Evolutionary conservation across 1,284 basidiomycete species (phyloP).

Genomic region (Ganoderma multipileum): DNA sequence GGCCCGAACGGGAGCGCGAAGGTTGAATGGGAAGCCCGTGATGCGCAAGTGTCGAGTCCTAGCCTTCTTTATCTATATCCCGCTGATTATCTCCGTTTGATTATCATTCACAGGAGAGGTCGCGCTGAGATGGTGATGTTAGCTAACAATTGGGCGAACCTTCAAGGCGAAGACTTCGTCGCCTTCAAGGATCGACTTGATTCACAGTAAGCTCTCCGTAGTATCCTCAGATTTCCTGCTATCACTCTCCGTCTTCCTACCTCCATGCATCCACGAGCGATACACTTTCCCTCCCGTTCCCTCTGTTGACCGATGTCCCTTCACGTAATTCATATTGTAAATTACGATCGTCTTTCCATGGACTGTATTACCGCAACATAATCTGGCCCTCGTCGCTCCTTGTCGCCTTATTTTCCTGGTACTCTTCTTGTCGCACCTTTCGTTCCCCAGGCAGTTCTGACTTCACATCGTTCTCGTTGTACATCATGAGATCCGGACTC

Average conservation of each 20-base stretch:
- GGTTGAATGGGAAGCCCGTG: constrained; percentile 31
- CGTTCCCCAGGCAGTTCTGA: background rate
- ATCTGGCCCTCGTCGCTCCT: background rate
- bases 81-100: background rate
- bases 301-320: background rate
- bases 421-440: background rate
- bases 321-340: background rate
- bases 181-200: constrained; percentile 28
- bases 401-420: background rate
- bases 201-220: background rate
- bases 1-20: constrained; percentile 19
- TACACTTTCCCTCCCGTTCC: background rate
- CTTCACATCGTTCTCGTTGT: background rate
- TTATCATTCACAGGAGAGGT: constrained; percentile 22
- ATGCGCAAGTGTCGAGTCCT: constrained; percentile 21
- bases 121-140: constrained; percentile 28
- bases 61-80: background rate
- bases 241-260: background rate
- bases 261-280: background rate
- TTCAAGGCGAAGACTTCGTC: constrained; percentile 25
- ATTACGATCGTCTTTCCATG: background rate
- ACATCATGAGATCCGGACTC: background rate
- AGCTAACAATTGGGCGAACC: constrained; percentile 23
- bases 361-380: background rate
- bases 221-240: background rate